Conservation (phyloP, 2,329 filamentous ascomycete species). For the Herpotrichia juniperi region DNA sequence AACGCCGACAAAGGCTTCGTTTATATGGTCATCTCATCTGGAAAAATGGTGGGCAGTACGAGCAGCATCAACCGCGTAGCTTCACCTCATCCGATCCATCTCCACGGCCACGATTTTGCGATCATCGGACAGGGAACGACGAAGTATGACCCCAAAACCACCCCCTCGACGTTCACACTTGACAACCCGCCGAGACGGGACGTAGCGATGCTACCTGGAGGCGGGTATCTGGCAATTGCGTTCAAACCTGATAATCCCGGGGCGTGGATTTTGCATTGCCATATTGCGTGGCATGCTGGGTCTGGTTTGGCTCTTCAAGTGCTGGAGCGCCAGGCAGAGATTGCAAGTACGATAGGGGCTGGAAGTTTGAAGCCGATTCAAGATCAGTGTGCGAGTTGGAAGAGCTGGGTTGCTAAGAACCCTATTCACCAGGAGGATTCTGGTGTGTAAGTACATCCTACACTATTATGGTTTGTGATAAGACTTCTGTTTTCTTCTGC, state of each 20-base stretch:
- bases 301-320: conserved; percentile 56
- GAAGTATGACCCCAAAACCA: conserved; percentile 24
- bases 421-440: conserved; percentile 24
- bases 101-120: conserved; percentile 30
- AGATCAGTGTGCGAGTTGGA: conserved; percentile 18
- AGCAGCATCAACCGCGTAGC: conserved; percentile 1
- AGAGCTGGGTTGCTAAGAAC: conserved; percentile 8
- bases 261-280: conserved; percentile 38
- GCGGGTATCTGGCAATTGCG: conserved; percentile 44
- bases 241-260: conserved; percentile 44
- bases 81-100: conserved; percentile 35
- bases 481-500: neutral
- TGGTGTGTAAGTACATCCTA: conserved; percentile 24
- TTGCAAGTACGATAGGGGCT: conserved; percentile 10
- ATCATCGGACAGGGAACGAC: conserved; percentile 26
- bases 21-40: conserved; percentile 25
- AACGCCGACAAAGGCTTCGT: conserved; percentile 18
- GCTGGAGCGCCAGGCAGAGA: conserved; percentile 46
- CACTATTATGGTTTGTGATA: too few species aligned
- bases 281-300: conserved; percentile 30
- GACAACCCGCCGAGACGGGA: conserved; percentile 26
- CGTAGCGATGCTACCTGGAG: conserved; percentile 22
- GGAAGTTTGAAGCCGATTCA: conserved; percentile 2
- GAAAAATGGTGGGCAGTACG: neutral
- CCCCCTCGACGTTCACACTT: conserved; percentile 13